A percentile compares a stretch with the other conserved stretches of the same genome.
phyloP scores from a whole-genome alignment of 208 protist species.

The Zelonia costaricensis region DNA sequence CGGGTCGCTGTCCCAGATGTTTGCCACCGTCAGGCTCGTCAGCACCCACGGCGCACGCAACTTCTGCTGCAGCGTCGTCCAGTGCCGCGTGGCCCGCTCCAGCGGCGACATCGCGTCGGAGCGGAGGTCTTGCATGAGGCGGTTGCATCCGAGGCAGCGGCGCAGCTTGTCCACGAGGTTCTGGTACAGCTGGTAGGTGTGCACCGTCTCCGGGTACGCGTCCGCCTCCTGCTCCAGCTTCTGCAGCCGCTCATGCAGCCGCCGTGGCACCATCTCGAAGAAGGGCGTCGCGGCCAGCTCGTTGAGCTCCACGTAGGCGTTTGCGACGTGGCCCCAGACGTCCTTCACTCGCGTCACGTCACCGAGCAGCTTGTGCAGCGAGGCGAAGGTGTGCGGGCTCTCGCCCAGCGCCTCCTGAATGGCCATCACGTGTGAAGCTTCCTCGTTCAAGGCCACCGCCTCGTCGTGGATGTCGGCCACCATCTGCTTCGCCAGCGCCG shows the following conservation, averaged over 20 bases:
- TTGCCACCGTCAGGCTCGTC: conserved; percentile 79
- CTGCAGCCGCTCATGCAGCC: conserved; percentile 81
- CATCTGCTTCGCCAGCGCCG: conserved; percentile 54
- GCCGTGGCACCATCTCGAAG: conserved; percentile 92
- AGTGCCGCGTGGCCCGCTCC: conserved; percentile 74
- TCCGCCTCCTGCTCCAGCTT: conserved; percentile 51
- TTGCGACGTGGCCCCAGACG: conserved; percentile 87
- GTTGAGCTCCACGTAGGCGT: conserved; percentile 78
- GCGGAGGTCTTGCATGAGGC: conserved; percentile 92
- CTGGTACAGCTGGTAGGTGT: conserved; percentile 52
- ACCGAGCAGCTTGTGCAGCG: conserved; percentile 67
- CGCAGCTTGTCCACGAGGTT: conserved; percentile 53
- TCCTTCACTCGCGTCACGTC: conserved; percentile 92
- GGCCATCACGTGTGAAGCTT: conserved; percentile 74
- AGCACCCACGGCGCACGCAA: conserved; percentile 93
- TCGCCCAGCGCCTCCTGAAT: conserved; percentile 84
- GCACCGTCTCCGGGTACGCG: conserved; percentile 59
- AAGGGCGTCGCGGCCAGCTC: conserved; percentile 91
- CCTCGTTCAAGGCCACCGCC: conserved; percentile 43
- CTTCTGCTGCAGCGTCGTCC: conserved; percentile 74
- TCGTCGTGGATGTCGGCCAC: conserved; percentile 78
- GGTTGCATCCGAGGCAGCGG: conserved; percentile 51
- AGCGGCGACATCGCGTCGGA: conserved; percentile 93
- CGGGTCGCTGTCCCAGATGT: conserved; percentile 92
- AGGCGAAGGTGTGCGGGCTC: conserved; percentile 34